Conservation (phyloP, 2,329 filamentous ascomycete genomes). For the Sclerotiophoma versabilis region DNA sequence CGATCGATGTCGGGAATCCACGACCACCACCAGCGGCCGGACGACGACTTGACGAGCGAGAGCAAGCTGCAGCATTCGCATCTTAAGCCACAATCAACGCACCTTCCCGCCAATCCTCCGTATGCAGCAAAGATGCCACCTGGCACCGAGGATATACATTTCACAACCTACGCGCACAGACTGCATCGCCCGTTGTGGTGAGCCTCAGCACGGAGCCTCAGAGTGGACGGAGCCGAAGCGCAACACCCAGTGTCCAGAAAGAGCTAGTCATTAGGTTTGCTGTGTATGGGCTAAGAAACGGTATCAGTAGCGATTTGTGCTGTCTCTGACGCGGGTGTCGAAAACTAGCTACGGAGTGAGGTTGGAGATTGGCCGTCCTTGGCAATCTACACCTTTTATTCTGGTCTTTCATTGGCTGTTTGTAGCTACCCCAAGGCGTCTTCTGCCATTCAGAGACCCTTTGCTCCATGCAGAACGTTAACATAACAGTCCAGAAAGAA, state of each 20-base stretch:
- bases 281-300: constrained; percentile 13
- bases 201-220: constrained; percentile 3
- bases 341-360: constrained; percentile 19
- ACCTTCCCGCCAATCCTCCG: not conserved
- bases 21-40: not conserved
- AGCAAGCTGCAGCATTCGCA: not conserved
- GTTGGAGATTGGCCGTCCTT: constrained; percentile 13
- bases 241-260: constrained; percentile 4
- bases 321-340: constrained; percentile 13
- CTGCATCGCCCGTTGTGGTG: not conserved
- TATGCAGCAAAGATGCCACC: constrained; percentile 8
- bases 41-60: not conserved
- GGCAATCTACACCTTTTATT: constrained; percentile 8
- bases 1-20: not conserved
- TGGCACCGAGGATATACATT: constrained; percentile 1
- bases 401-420: constrained; percentile 8
- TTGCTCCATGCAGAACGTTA: not conserved
- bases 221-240: not conserved
- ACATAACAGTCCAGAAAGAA: not conserved
- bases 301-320: constrained; percentile 16
- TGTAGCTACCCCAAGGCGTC: not conserved
- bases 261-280: constrained; percentile 10
- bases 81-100: not conserved
- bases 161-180: constrained; percentile 17
- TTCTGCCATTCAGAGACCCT: not conserved